Evolutionary conservation across 805 yeast genomes (phyloP).

Genomic region (Hanseniaspora occidentalis): DNA sequence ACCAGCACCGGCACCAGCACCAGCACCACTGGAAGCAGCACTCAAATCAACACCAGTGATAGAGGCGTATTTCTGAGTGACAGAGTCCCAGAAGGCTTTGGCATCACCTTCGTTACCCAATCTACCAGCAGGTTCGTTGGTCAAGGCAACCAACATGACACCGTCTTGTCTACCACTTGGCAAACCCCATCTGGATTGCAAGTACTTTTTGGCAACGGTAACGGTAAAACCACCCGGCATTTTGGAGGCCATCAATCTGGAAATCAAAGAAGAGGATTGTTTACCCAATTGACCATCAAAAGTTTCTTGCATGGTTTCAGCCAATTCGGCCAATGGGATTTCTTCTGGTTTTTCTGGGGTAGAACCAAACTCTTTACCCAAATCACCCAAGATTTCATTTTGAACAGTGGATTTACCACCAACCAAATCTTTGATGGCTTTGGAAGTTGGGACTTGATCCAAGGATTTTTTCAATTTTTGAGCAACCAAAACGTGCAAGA

Average conservation of each 20-base stretch:
- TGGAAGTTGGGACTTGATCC: conserved; percentile 74
- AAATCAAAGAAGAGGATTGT: conserved; percentile 77
- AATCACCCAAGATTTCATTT: conserved; percentile 96
- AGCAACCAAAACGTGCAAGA: conserved; percentile 84
- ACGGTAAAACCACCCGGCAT: conserved; percentile 99
- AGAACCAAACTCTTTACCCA: conserved; percentile 95
- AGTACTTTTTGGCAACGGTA: conserved; percentile 82
- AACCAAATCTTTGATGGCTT: conserved; percentile 93
- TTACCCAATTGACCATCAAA: conserved; percentile 87
- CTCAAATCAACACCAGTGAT: conserved; percentile 65
- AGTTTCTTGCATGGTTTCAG: conserved; percentile 87
- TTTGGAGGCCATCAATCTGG: conserved; percentile 88
- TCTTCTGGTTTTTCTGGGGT: conserved; percentile 99
- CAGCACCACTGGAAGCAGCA: conserved; percentile 48
- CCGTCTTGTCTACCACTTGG: conserved; percentile 92
- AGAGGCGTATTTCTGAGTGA: conserved; percentile 78
- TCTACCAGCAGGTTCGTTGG: conserved; percentile 86
- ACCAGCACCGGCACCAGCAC: conserved; percentile 33
- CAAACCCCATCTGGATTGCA: conserved; percentile 86
- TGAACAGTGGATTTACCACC: conserved; percentile 98
- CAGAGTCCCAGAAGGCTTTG: conserved; percentile 70
- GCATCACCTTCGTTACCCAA: conserved; percentile 81
- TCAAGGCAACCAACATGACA: conserved; percentile 67
- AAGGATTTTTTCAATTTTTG: conserved; percentile 88
- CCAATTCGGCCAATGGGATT: conserved; percentile 89